Conservation (phyloP, 208 protist genomes). For the Naegleria fowleri region DNA sequence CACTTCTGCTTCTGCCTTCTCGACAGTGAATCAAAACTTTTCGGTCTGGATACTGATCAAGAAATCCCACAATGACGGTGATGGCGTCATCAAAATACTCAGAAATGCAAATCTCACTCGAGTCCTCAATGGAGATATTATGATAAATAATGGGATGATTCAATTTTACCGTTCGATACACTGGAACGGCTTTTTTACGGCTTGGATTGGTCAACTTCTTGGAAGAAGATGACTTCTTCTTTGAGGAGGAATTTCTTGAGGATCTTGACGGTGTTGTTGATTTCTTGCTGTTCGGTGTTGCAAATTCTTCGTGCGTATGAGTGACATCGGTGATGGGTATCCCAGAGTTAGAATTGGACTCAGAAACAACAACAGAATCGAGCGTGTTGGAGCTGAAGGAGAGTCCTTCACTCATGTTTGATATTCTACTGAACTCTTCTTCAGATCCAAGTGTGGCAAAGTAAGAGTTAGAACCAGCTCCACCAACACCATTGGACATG, state of each 20-base stretch:
- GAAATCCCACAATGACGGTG: neutral
- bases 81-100: neutral
- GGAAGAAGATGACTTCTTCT: neutral
- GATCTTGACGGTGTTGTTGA: neutral
- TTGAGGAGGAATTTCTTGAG: neutral
- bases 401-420: neutral
- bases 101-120: neutral
- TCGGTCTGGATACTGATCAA: neutral
- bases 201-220: neutral
- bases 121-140: neutral
- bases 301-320: neutral
- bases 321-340: too few relatives aligned
- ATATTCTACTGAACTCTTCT: neutral
- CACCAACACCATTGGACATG: neutral
- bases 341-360: too few relatives aligned
- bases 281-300: neutral
- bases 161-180: neutral
- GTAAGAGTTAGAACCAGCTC: too few relatives aligned
- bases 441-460: neutral
- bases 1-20: neutral
- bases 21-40: neutral
- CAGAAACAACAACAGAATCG: neutral
- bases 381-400: neutral
- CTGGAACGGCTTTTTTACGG: neutral
- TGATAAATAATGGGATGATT: neutral